Evolutionary conservation across 169 alveolate genomes (phyloP), one percentile per base, ranked within the genome.

Genomic region (Plasmodium sp.): DNA sequence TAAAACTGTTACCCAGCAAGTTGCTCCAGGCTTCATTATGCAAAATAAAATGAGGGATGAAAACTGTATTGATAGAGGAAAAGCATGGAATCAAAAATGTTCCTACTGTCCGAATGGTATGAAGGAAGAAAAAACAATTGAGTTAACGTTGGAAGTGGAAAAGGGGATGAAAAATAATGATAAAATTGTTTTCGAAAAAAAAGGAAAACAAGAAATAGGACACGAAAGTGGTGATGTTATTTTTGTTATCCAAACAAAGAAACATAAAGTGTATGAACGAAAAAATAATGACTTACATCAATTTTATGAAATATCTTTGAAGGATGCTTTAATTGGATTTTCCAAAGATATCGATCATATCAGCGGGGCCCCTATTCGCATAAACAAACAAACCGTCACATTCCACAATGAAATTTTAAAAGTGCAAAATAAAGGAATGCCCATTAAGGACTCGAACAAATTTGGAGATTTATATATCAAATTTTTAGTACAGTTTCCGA

Each of bases 11-110:
- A 97, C 98, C 22, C 97, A 95, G 75, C 98, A 97, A 51, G 96
- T 95, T 84, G 98, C 97, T 7, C 98, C 98, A 34, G 98, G 98
- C 67, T 96, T 97, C 96, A 95, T 97, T 88, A 93, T 97, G 72
- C 98, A 97, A 81, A 98, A 97, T 58, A 98, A 97, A 93, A 95
- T 97, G 36, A 96, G 96, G 83, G 98, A 97, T 83, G 97, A 97
- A 10, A 82, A 96, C 34, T 97, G 98, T 77, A 92, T 97, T 31
- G 98, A 97, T 77, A 92, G 98, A 56, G 94, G 93, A 41, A 96
- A 97, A 62, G 98, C 97, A n/a, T 97, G 98, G 98, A 95, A 96
- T 22, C 80, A 81, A 31, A 96, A 95, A 58, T 97, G 98, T 83
- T 6, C 88, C 3, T 75, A 86, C 67, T 86, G 93, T 41, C 93